Evolutionary conservation across 2,329 filamentous ascomycete genomes (phyloP).

Genomic region (Fusarium armeniacum): DNA sequence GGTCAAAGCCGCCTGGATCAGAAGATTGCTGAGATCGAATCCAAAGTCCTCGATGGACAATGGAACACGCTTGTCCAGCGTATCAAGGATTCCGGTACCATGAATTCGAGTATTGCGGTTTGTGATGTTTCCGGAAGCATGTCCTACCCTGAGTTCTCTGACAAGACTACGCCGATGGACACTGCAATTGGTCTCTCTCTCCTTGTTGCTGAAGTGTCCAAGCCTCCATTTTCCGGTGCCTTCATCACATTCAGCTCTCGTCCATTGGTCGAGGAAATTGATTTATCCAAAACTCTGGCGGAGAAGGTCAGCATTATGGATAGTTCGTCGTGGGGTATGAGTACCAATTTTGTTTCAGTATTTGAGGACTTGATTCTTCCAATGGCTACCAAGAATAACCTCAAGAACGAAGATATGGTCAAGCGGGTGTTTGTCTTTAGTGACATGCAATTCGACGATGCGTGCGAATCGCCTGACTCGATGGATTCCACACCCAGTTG

Average conservation of each 20-base stretch:
- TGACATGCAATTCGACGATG: conserved; percentile 71
- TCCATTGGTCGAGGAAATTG: conserved; percentile 60
- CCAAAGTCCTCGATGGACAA: conserved; percentile 62
- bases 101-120: conserved; percentile 68
- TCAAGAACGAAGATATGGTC: conserved; percentile 70
- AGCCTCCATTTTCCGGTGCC: conserved; percentile 65
- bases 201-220: conserved; percentile 66
- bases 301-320: conserved; percentile 58
- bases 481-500: background rate
- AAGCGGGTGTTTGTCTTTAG: conserved; percentile 72
- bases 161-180: conserved; percentile 66
- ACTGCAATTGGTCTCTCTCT: conserved; percentile 69
- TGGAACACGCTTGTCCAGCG: conserved; percentile 71
- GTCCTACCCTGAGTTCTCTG: conserved; percentile 55
- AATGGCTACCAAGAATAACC: conserved; percentile 63
- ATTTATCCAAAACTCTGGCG: conserved; percentile 55
- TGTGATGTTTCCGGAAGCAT: conserved; percentile 72
- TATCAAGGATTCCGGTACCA: conserved; percentile 67
- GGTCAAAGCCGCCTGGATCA: conserved; percentile 31
- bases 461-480: conserved; percentile 23
- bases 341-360: conserved; percentile 67
- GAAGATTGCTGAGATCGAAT: conserved; percentile 52
- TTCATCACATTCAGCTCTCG: conserved; percentile 67
- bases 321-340: conserved; percentile 56
- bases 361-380: conserved; percentile 68